Base-by-base conservation (phyloP, 2,329 filamentous ascomycete genomes). In the Chaetomium globosum region DNA sequence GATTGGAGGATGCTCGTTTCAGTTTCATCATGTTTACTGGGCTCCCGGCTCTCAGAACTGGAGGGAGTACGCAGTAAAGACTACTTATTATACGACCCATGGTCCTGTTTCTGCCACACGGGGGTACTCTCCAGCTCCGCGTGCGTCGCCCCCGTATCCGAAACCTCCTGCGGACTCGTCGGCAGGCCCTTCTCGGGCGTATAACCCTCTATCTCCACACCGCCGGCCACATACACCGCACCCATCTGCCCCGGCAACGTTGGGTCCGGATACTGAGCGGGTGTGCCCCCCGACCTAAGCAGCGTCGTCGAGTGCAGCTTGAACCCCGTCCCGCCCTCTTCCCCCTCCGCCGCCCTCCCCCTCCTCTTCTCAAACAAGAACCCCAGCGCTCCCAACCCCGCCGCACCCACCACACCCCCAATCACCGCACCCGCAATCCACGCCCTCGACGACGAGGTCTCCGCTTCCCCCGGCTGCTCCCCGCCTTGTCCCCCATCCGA, bases 321-420 rank as follows among this genome's bases (percentile, higher is more conserved):
- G 39, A 26, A 39, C 21, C 33, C 53, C 13, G 13, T n/a, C 9
- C 28, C 13, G 7, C 10, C n/a, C n/a, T 39, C n/a, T 16, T 33
- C 28, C 1, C 51, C 51, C 1, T 5, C 21, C 8, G 19, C 13
- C 16, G 13, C n/a, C 30, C 48, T 16, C 31, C 21, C 10, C 23
- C 21, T 13, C 33, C 46, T 46, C 55, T 23, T 30, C 10, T 33
- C 61, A 26, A 64, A 16, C 61, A 55, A 64, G 23, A 64, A 59
- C 8, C 61, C 61, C 4, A 64, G 19, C 30, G 28, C 33, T 1
- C 48, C 55, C 6, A 64, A 10, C 54, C 16, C 21, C 21, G 26
- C 43, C 8, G 19, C 61, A 9, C 2, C 55, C 16, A 51, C 43
- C 10, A 54, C 9, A 21, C 23, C 26, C 3, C 60, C 60, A 1